Evolutionary conservation across 1,284 basidiomycete genomes (phyloP), one percentile per base, ranked within the genome.

Genomic region (Fomes fomentarius): DNA sequence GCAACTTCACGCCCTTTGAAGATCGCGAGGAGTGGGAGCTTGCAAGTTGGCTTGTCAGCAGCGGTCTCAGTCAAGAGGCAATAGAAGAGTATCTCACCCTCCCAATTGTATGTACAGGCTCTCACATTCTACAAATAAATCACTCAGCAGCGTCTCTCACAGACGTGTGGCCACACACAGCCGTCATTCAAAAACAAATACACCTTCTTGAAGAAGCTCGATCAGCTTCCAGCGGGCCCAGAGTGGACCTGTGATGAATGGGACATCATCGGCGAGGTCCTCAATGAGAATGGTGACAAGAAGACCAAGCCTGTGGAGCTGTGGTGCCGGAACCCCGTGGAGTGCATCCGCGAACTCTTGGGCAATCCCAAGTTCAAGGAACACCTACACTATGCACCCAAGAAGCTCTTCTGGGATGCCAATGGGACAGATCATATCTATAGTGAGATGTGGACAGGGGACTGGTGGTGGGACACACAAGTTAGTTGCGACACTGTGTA

Each of bases 391-490:
- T 77, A 70, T 47, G 61, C 53, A 26, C 76, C 75, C 1, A 63
- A 70, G 45, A 60, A 60, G n/a, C 47, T 70, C 1, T 78, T 66
- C 48, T 51, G 37, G 0, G 67, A 76, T 33, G 26, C 7, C 0
- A 49, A 62, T 0, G 63, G 64, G 0, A 58, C 38, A 1, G 56
- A 56, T 7, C 60, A 67, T 0, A 54, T 70, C 7, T 71, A 67
- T 30, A 55, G 68, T 30, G 71, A 80, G 51, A 78, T 75, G 70
- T 74, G 70, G 69, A 77, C 74, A 0, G 71, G 50, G 0, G 68
- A 77, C 19, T 78, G 75, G 76, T 78, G 75, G 73, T 74, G 69
- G 69, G 52, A 70, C 0, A 61, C 56, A 0, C 74, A 76, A 64
- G 74, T 75, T 17, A 54, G 62, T 44, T 14, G 8, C 2, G 15